A percentile compares a stretch with the other conserved stretches of the same genome.
Evolutionary conservation across 2,329 filamentous ascomycete genomes (phyloP).

Genomic region (Thelonectria rubi): DNA sequence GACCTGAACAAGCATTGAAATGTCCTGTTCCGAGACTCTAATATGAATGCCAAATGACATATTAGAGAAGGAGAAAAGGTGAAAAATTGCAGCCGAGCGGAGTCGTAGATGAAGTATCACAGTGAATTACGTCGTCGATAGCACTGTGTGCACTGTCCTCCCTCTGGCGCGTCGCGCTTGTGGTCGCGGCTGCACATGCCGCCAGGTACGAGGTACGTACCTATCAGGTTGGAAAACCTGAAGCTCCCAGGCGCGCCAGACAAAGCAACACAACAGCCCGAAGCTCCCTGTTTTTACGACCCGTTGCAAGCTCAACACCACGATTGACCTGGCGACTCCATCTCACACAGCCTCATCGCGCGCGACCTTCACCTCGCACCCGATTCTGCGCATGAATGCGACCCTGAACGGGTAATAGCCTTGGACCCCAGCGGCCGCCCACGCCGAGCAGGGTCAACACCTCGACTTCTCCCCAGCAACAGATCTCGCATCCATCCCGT

Average conservation of each 20-base stretch:
- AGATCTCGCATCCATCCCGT: constrained; percentile 1
- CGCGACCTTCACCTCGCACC: constrained; percentile 22
- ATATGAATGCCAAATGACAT: constrained; percentile 87
- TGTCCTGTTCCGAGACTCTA: constrained; percentile 99
- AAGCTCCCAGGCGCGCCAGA: constrained; percentile 36
- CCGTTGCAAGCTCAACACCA: constrained; percentile 21
- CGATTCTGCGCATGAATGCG: constrained; percentile 36
- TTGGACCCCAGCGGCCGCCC: constrained; percentile 40
- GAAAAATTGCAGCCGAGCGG: constrained; percentile 42
- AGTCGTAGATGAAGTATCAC: constrained; percentile 37
- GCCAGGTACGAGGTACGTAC: constrained; percentile 34
- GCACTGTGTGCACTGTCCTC: constrained; percentile 22
- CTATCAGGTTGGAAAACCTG: constrained; percentile 23
- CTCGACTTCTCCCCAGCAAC: constrained; percentile 21
- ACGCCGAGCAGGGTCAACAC: constrained; percentile 40
- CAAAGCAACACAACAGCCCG: constrained; percentile 38
- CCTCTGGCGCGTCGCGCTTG: constrained; percentile 36
- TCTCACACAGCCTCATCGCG: constrained; percentile 10
- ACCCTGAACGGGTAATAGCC: constrained; percentile 32
- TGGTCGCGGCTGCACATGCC: constrained; percentile 9
- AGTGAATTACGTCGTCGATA: constrained; percentile 26
- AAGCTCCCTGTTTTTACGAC: constrained; percentile 35
- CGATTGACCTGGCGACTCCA: constrained; percentile 15
- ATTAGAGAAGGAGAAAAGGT: constrained; percentile 54
- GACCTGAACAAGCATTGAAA: constrained; percentile 93